Evolutionary conservation across 148 eudicot genomes (phyloP).

Genomic region (Rhododendron ovatum): DNA sequence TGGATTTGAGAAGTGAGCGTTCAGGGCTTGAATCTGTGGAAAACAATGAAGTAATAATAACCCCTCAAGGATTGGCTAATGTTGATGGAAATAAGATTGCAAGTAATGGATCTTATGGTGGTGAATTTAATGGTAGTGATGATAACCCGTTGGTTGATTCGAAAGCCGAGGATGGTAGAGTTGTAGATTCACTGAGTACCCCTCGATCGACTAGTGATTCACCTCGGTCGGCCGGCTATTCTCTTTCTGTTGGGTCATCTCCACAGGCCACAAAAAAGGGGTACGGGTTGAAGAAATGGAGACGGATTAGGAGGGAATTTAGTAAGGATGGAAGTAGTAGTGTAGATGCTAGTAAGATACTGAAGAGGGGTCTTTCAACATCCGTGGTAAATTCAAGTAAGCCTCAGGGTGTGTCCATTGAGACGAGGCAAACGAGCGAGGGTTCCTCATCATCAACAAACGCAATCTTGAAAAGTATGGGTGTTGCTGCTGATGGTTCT

Average conservation of each 20-base stretch:
- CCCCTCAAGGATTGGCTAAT: neutral
- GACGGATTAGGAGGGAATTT: slow-evolving; percentile 52
- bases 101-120: slow-evolving; percentile 33
- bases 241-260: slow-evolving; percentile 14
- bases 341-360: slow-evolving; percentile 28
- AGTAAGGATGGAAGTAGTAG: slow-evolving; percentile 32
- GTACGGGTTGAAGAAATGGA: slow-evolving; percentile 77
- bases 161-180: slow-evolving; percentile 17
- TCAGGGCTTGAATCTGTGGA: slow-evolving; percentile 31
- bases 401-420: slow-evolving; percentile 18
- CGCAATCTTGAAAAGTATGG: slow-evolving; percentile 38
- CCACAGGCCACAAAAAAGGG: slow-evolving; percentile 43
- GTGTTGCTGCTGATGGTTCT: slow-evolving; percentile 26
- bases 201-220: neutral
- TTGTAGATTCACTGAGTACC: slow-evolving; percentile 3
- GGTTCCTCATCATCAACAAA: slow-evolving; percentile 65
- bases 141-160: neutral
- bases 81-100: slow-evolving; percentile 18
- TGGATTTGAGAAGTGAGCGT: slow-evolving; percentile 40
- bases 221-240: neutral
- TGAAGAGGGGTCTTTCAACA: slow-evolving; percentile 43
- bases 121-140: neutral
- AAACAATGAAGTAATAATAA: slow-evolving; percentile 21
- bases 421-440: slow-evolving; percentile 33
- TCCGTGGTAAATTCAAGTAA: slow-evolving; percentile 19